Evolutionary conservation across 2,329 filamentous ascomycete genomes (phyloP).

Genomic region (Pseudogymnoascus sp.): DNA sequence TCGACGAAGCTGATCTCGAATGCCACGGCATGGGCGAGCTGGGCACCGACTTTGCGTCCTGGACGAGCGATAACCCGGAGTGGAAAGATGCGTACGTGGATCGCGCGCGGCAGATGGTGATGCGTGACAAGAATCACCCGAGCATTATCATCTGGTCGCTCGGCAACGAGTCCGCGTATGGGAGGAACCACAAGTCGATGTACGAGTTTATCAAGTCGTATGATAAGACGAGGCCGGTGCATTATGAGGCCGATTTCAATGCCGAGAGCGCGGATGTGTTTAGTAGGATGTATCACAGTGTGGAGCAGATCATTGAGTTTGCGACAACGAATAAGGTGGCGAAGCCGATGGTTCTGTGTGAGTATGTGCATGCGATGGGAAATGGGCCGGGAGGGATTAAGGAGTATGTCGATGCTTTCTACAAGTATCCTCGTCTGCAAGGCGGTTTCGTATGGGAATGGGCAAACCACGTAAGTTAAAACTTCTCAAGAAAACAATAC

Average conservation of each 20-base stretch:
- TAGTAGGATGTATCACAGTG: conserved; percentile 46
- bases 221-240: conserved; percentile 44
- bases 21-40: conserved; percentile 43
- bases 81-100: conserved; percentile 48
- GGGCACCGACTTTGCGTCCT: conserved; percentile 40
- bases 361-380: conserved; percentile 43
- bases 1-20: conserved; percentile 49
- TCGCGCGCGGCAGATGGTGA: conserved; percentile 45
- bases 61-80: conserved; percentile 39
- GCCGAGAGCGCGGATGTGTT: conserved; percentile 46
- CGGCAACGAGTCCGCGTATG: conserved; percentile 52
- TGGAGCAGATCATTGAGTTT: conserved; percentile 34
- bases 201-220: conserved; percentile 42
- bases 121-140: conserved; percentile 48
- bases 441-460: conserved; percentile 45
- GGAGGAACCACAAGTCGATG: conserved; percentile 47
- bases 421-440: conserved; percentile 43
- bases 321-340: conserved; percentile 21
- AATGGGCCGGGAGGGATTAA: conserved; percentile 50
- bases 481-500: not conserved
- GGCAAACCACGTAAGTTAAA: conserved; percentile 31
- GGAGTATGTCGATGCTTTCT: conserved; percentile 48
- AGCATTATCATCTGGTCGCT: conserved; percentile 51
- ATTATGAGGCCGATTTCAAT: conserved; percentile 48
- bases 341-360: conserved; percentile 34